Evolutionary conservation across 2,329 filamentous ascomycete genomes (phyloP).

Genomic region (Pseudocercospora ulei): DNA sequence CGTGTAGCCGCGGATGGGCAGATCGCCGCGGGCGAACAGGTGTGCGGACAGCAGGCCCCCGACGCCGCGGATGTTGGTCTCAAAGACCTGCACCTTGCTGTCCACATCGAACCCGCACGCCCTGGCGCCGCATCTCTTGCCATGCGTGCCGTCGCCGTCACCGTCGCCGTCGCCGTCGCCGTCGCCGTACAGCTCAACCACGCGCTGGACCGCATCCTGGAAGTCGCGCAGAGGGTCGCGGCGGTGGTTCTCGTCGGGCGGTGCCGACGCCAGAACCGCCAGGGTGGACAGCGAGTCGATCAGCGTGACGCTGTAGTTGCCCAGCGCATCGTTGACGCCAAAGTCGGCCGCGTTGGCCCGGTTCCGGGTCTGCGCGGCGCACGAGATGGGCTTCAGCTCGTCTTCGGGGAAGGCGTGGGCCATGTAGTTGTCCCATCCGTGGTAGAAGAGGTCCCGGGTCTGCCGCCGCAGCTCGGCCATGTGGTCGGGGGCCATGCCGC

Average conservation of each 20-base stretch:
- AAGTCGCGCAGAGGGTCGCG: slow-evolving; percentile 45
- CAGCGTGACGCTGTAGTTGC: slow-evolving; percentile 91
- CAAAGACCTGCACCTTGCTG: slow-evolving; percentile 97
- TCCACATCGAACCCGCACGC: slow-evolving; percentile 83
- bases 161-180: slow-evolving; percentile 74
- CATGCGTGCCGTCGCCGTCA: slow-evolving; percentile 73
- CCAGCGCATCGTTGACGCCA: slow-evolving; percentile 87
- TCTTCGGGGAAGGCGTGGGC: slow-evolving; percentile 88
- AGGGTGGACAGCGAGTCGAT: slow-evolving; percentile 93
- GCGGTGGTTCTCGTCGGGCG: slow-evolving; percentile 45
- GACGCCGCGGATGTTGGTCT: slow-evolving; percentile 88
- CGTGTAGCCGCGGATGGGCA: slow-evolving; percentile 73
- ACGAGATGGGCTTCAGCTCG: slow-evolving; percentile 80
- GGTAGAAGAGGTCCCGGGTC: slow-evolving; percentile 72
- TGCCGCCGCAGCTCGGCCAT: slow-evolving; percentile 39
- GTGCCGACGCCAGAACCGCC: slow-evolving; percentile 74
- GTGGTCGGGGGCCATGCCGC: slow-evolving; percentile 41
- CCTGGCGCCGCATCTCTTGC: slow-evolving; percentile 58
- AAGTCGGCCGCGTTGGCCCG: slow-evolving; percentile 66
- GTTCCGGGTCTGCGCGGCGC: slow-evolving; percentile 74
- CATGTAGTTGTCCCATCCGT: slow-evolving; percentile 95
- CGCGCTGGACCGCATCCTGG: slow-evolving; percentile 63
- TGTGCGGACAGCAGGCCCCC: slow-evolving; percentile 88
- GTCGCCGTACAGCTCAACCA: slow-evolving; percentile 74
- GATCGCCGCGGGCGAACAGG: slow-evolving; percentile 78